Evolutionary conservation across 2,329 filamentous ascomycete species (phyloP).

Genomic region (Fusarium nematophilum): DNA sequence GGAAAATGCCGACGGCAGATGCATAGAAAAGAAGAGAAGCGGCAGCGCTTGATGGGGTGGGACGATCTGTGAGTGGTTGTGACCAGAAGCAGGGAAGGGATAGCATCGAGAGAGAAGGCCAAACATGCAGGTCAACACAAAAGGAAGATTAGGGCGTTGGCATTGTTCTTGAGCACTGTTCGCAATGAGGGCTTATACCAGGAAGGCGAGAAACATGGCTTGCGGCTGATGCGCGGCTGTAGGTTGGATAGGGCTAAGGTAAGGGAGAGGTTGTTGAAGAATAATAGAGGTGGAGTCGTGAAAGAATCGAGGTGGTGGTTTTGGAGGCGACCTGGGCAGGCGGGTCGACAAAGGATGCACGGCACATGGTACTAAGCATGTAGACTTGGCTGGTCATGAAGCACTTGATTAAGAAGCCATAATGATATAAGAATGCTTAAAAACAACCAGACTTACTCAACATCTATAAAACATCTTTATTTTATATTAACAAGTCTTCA

Average conservation of each 20-base stretch:
- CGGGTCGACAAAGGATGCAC: no score
- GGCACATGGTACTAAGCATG: no score
- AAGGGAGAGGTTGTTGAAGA: constrained; percentile 33
- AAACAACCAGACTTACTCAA: no score
- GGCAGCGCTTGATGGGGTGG: constrained; percentile 21
- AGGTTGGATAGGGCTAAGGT: background rate
- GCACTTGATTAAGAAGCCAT: no score
- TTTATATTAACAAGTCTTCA: no score
- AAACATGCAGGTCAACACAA: background rate
- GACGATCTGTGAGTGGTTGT: constrained; percentile 23
- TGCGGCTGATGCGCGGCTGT: constrained; percentile 7
- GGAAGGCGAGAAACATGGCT: background rate
- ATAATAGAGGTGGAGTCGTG: constrained; percentile 5
- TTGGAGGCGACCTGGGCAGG: no score
- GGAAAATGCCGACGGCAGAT: constrained; percentile 24
- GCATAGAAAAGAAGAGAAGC: constrained; percentile 7
- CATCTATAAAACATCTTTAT: no score
- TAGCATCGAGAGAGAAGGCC: background rate
- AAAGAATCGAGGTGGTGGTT: background rate
- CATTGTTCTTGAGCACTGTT: background rate
- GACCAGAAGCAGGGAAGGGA: background rate
- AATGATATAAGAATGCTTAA: no score
- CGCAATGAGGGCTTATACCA: background rate
- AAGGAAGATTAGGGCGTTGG: background rate
- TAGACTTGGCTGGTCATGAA: no score